Percentiles rank a stretch among this genome's conserved stretches.
Evolutionary conservation across 2,329 filamentous ascomycete species (phyloP).

Genomic region (Colletotrichum agaves): DNA sequence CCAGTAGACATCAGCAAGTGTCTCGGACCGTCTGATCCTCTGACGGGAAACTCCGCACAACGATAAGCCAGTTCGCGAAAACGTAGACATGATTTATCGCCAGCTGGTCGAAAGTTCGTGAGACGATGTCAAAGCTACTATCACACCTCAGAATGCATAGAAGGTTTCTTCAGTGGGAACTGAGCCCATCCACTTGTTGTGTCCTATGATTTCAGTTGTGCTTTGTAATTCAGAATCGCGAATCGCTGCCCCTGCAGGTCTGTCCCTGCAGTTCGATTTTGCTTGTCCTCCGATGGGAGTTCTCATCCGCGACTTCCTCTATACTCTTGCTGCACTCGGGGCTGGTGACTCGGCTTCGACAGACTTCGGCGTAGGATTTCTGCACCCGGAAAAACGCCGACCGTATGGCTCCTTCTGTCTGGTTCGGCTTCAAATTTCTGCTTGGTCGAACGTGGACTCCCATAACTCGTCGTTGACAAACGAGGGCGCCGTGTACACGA

Average conservation of each 20-base stretch:
- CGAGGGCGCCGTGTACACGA: not conserved
- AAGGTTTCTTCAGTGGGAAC: not conserved
- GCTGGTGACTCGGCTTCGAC: too few relatives aligned
- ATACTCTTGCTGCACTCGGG: too few relatives aligned
- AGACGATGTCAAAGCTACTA: not conserved
- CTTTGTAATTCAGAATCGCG: constrained; percentile 1
- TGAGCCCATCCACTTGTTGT: not conserved
- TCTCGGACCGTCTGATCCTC: not conserved
- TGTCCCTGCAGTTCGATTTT: constrained; percentile 1
- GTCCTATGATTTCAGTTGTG: not conserved
- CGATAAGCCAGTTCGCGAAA: not conserved
- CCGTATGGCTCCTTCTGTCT: too few relatives aligned
- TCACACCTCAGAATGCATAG: not conserved
- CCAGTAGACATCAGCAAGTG: not conserved
- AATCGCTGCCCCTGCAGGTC: constrained; percentile 16
- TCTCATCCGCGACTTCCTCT: too few relatives aligned
- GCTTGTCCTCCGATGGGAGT: too few relatives aligned
- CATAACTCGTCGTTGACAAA: not conserved
- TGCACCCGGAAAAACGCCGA: too few relatives aligned
- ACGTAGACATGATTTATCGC: not conserved
- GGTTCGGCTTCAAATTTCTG: too few relatives aligned
- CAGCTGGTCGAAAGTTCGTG: not conserved
- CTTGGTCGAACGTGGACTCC: not conserved
- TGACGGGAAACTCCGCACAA: not conserved
- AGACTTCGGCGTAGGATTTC: too few relatives aligned